Conservation (phyloP, 192 early-diverging fungal genomes). For the Coemansia biformis region DNA sequence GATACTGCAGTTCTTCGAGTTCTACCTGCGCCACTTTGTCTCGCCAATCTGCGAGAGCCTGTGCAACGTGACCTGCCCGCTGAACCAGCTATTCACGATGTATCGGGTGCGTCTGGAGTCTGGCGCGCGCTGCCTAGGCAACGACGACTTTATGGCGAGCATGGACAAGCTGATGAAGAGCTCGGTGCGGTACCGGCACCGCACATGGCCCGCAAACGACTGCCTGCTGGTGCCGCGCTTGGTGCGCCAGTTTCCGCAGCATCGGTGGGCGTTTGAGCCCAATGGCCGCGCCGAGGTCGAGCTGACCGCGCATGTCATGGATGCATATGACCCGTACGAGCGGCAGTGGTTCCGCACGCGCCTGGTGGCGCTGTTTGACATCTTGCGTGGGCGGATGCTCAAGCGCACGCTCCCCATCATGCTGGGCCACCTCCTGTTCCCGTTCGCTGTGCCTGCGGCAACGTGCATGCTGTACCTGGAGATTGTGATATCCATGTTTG, state of each 20-base stretch:
- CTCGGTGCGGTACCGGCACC: constrained; percentile 36
- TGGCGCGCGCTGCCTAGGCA: constrained; percentile 34
- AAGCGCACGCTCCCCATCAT: constrained; percentile 32
- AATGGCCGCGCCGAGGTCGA: constrained; percentile 41
- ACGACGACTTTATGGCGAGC: constrained; percentile 34
- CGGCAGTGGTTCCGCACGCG: constrained; percentile 49
- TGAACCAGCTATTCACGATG: constrained; percentile 46
- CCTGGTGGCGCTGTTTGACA: constrained; percentile 39
- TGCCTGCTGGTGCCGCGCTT: constrained; percentile 43
- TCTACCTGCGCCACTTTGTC: constrained; percentile 46
- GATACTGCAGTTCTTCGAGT: constrained; percentile 31
- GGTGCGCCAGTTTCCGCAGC: constrained; percentile 26
- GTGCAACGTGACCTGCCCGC: constrained; percentile 23
- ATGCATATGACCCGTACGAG: constrained; percentile 36
- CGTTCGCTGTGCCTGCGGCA: constrained; percentile 36
- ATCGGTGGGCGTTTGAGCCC: constrained; percentile 46
- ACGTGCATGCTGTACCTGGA: constrained; percentile 50
- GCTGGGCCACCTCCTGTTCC: constrained; percentile 32
- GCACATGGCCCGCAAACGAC: constrained; percentile 47
- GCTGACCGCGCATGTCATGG: constrained; percentile 18
- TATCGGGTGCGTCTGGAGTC: constrained; percentile 39
- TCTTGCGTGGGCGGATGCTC: constrained; percentile 26
- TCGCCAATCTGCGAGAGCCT: constrained; percentile 46
- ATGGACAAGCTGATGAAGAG: constrained; percentile 44
- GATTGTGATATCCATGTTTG: constrained; percentile 45